Conservation (phyloP, 495 filamentous ascomycete genomes). For the Sporormia fimetaria region DNA sequence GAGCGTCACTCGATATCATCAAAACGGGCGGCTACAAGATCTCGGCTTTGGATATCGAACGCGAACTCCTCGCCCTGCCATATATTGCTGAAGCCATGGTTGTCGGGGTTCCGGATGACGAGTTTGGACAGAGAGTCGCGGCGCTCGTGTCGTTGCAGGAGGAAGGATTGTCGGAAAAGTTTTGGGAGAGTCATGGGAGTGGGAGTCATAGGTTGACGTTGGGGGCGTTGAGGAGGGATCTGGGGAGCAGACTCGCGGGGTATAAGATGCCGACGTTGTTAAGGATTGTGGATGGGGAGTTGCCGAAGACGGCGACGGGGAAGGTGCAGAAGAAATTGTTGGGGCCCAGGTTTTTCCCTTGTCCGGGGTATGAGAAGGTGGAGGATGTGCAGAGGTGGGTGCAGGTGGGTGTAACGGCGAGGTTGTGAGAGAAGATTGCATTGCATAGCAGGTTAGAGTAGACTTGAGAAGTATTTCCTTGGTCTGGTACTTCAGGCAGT, state of each 20-base stretch:
- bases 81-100: constrained; percentile 39
- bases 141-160: constrained; percentile 35
- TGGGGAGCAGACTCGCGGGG: constrained; percentile 33
- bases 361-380: constrained; percentile 28
- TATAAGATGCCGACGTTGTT: constrained; percentile 43
- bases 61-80: constrained; percentile 33
- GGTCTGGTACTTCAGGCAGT: too few species aligned
- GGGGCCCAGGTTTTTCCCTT: constrained; percentile 37
- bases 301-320: constrained; percentile 40
- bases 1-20: constrained; percentile 39
- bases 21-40: constrained; percentile 41
- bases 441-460: too few species aligned
- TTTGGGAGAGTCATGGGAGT: constrained; percentile 7
- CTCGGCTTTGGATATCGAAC: constrained; percentile 37
- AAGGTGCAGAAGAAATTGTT: constrained; percentile 44
- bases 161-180: constrained; percentile 16
- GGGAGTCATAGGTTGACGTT: constrained; percentile 31
- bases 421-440: constrained; percentile 7
- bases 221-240: constrained; percentile 33
- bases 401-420: constrained; percentile 3
- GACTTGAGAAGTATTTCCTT: too few species aligned
- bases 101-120: constrained; percentile 37
- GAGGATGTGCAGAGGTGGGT: constrained; percentile 37
- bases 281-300: constrained; percentile 35
- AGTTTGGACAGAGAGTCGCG: constrained; percentile 42